Evolutionary conservation across 805 yeast genomes (phyloP).

Genomic region (Yarrowia sp.): DNA sequence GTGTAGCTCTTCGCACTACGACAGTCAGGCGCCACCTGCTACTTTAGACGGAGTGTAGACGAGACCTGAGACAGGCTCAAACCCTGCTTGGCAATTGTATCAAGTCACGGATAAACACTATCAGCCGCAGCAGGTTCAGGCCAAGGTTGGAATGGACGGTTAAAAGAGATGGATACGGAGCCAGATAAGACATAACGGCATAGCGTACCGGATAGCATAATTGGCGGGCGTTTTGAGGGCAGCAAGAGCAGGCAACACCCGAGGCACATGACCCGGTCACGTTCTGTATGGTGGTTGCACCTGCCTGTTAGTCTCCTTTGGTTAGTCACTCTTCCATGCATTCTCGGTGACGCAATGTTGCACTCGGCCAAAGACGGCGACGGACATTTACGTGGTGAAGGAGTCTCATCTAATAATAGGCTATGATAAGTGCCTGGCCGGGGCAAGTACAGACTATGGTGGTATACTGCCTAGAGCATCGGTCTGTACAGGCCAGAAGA

Average conservation of each 20-base stretch:
- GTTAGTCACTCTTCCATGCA: background rate
- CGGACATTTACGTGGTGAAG: too few species aligned
- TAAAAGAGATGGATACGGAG: background rate
- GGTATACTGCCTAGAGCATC: too few species aligned
- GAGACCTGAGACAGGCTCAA: background rate
- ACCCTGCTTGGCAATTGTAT: slow-evolving; percentile 12
- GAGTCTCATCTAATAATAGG: too few species aligned
- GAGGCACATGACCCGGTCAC: too few species aligned
- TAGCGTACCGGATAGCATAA: too few species aligned
- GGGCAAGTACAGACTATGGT: too few species aligned
- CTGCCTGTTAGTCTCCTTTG: slow-evolving; percentile 3
- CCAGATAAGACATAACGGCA: too few species aligned
- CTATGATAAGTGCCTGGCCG: too few species aligned
- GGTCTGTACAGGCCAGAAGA: too few species aligned
- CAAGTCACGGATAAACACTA: slow-evolving; percentile 4
- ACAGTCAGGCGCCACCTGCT: background rate
- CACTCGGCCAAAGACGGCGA: background rate
- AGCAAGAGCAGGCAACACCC: too few species aligned
- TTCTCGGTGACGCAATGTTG: slow-evolving; percentile 17
- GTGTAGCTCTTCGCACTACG: background rate
- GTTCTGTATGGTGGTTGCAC: background rate
- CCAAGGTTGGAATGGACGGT: background rate
- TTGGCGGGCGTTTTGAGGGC: too few species aligned
- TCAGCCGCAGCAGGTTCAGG: background rate
- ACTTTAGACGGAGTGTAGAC: too few species aligned